These are phyloP conservation scores for Aspergillus baeticus DNA, from an alignment of 495 filamentous ascomycete species.

Conservation along the genomic window DNA sequence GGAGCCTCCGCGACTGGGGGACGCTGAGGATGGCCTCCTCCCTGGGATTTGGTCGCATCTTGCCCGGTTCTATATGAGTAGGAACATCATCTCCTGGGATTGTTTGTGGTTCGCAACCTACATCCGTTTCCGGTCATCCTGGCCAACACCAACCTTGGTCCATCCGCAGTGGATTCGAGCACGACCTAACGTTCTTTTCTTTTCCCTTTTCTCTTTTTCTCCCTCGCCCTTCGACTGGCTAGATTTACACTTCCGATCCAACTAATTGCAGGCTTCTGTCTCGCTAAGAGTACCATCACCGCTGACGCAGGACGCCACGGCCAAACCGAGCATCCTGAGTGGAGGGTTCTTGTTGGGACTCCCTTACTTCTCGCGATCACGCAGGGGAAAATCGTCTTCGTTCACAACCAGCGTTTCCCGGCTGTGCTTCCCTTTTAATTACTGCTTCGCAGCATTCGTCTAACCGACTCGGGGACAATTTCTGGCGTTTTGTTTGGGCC, in stretches of 20 bases:
- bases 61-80: conserved; percentile 1
- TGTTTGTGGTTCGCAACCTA: conserved; percentile 9
- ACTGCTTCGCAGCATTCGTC: not conserved
- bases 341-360: conserved; percentile 7
- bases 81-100: not conserved
- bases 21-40: not conserved
- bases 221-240: not conserved
- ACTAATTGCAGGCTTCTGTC: not conserved
- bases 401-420: not conserved
- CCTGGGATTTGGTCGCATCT: not conserved
- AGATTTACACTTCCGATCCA: not conserved
- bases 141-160: conserved; percentile 1
- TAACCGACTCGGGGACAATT: not conserved
- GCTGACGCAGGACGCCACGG: conserved; percentile 11
- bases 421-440: not conserved
- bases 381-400: not conserved
- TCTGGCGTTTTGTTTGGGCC: not conserved
- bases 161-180: conserved; percentile 3
- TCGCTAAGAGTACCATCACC: not conserved
- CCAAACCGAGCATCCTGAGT: not conserved
- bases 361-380: conserved; percentile 9
- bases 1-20: not conserved
- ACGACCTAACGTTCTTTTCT: conserved; percentile 4
- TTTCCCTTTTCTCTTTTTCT: not conserved
- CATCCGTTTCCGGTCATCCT: conserved; percentile 13